These are phyloP conservation scores for Penicillium oxalicum DNA, from an alignment of 2,329 filamentous ascomycete genomes.

Conservation along the genomic window DNA sequence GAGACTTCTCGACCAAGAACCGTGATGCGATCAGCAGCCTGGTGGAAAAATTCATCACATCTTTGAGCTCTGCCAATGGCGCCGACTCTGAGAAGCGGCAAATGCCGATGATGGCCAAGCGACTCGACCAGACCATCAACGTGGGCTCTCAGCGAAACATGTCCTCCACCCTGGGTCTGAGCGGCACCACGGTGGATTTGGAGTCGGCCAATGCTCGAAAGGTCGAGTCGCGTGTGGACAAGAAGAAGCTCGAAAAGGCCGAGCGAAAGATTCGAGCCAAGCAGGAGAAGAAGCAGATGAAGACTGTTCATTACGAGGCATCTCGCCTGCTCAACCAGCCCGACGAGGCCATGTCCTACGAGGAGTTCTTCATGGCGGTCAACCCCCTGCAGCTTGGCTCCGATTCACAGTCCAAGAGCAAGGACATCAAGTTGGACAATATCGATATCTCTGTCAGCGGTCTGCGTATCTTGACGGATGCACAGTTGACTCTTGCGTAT, in stretches of 20 bases:
- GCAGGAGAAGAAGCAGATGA: constrained; percentile 97
- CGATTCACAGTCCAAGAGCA: constrained; percentile 73
- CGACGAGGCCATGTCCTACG: constrained; percentile 82
- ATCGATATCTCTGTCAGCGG: constrained; percentile 92
- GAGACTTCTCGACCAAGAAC: constrained; percentile 64
- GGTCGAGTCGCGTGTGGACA: constrained; percentile 94
- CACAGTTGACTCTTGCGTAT: constrained; percentile 81
- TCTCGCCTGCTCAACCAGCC: constrained; percentile 80
- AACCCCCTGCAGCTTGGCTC: constrained; percentile 86
- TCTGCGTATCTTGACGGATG: constrained; percentile 82
- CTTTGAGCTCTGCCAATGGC: constrained; percentile 68
- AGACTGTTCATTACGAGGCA: constrained; percentile 96
- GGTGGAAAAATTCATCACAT: constrained; percentile 83
- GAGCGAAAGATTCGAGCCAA: constrained; percentile 96
- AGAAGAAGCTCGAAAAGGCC: constrained; percentile 98
- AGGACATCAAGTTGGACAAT: constrained; percentile 96
- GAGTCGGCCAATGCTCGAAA: constrained; percentile 90
- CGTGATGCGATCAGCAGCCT: constrained; percentile 74
- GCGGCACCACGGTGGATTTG: constrained; percentile 77
- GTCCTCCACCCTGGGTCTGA: constrained; percentile 86
- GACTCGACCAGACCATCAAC: constrained; percentile 90
- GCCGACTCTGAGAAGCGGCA: constrained; percentile 59
- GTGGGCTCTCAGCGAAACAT: constrained; percentile 92
- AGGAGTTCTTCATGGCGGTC: constrained; percentile 99
- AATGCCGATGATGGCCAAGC: constrained; percentile 69